Evolutionary conservation across 352 stramenopile species (phyloP).

Genomic region (Phytophthora nicotianae): DNA sequence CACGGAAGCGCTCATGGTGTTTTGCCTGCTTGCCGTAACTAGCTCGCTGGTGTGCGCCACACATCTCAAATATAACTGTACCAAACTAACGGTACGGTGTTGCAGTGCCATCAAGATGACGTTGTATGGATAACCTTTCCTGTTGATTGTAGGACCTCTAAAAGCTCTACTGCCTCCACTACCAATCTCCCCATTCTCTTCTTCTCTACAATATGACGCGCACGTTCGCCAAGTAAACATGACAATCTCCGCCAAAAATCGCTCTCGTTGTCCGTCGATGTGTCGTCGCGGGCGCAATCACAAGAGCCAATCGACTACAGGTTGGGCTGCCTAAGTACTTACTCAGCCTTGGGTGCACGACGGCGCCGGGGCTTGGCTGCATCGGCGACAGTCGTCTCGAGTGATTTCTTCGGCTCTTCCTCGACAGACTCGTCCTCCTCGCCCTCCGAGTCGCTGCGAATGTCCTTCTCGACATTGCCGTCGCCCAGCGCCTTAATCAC

Average conservation of each 20-base stretch:
- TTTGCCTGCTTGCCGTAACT: background rate
- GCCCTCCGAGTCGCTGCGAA: conserved; percentile 78
- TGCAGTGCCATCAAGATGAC: conserved; percentile 1
- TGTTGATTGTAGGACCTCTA: conserved; percentile 30
- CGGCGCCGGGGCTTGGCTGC: conserved; percentile 56
- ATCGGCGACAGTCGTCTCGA: conserved; percentile 17
- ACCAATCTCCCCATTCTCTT: conserved; percentile 18
- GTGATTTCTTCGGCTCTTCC: conserved; percentile 25
- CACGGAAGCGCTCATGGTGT: conserved; percentile 36
- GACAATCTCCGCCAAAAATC: conserved; percentile 19
- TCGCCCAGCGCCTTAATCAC: conserved; percentile 61
- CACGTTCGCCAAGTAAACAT: conserved; percentile 6
- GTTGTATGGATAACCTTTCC: conserved; percentile 4
- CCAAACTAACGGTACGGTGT: background rate
- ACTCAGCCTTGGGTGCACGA: conserved; percentile 73
- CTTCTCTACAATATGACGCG: conserved; percentile 33
- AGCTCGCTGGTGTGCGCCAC: background rate
- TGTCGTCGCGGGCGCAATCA: conserved; percentile 28
- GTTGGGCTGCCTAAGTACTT: conserved; percentile 22
- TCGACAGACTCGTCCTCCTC: conserved; percentile 42
- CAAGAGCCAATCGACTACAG: conserved; percentile 1
- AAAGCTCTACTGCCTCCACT: conserved; percentile 34
- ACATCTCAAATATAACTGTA: background rate
- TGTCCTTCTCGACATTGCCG: conserved; percentile 83
- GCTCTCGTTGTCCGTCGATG: conserved; percentile 8